Percentiles rank a stretch among this genome's conserved stretches.
Conservation (phyloP, 768 basidiomycete genomes). For the Melanogaster broomeanus region DNA sequence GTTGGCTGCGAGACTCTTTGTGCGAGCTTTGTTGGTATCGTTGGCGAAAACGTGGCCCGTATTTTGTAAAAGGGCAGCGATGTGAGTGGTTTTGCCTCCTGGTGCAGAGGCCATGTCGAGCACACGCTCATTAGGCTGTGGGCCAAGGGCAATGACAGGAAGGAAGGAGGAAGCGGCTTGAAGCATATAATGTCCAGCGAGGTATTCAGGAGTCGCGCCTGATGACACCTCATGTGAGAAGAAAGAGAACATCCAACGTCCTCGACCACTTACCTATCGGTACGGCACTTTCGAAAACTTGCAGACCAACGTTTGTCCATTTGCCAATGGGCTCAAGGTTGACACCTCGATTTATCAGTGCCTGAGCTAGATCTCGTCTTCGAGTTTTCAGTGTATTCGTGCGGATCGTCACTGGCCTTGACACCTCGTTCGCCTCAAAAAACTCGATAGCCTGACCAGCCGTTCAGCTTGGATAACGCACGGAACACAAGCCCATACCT, state of each 20-base stretch:
- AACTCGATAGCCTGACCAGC: conserved; percentile 87
- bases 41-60: conserved; percentile 98
- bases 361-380: conserved; percentile 91
- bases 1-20: conserved; percentile 96
- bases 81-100: conserved; percentile 97
- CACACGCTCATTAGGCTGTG: conserved; percentile 90
- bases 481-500: conserved; percentile 51
- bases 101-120: conserved; percentile 99
- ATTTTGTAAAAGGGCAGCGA: conserved; percentile 95
- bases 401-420: conserved; percentile 96
- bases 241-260: background rate
- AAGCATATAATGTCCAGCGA: conserved; percentile 99
- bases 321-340: conserved; percentile 98
- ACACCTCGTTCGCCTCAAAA: conserved; percentile 95
- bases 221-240: background rate
- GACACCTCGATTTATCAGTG: conserved; percentile 92
- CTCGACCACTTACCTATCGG: conserved; percentile 69
- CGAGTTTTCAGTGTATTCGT: conserved; percentile 95
- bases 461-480: conserved; percentile 3
- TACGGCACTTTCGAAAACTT: conserved; percentile 94
- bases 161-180: conserved; percentile 99
- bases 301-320: conserved; percentile 99
- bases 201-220: conserved; percentile 97
- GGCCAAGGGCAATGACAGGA: conserved; percentile 94
- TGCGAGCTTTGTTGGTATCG: conserved; percentile 91